A percentile compares a stretch with the other conserved stretches of the same genome.
phyloP scores from a whole-genome alignment of 2,329 filamentous ascomycete genomes.

The Sordariomycetes sp. region DNA sequence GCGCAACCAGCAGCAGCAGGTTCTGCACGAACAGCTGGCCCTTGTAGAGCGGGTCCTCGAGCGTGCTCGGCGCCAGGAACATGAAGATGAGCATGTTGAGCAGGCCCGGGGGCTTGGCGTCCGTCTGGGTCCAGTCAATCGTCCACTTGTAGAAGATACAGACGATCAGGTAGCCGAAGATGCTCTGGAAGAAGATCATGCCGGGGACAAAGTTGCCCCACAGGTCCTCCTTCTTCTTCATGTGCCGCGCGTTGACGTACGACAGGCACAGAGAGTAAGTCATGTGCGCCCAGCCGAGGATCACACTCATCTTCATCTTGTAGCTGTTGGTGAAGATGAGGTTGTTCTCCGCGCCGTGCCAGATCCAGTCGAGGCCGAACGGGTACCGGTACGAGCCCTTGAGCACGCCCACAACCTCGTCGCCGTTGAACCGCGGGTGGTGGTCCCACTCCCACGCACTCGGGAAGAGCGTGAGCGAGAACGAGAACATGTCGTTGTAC shows the following conservation, averaged over 20 bases:
- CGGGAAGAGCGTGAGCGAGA: slow-evolving; percentile 75
- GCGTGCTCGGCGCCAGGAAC: slow-evolving; percentile 77
- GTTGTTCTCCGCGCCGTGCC: slow-evolving; percentile 93
- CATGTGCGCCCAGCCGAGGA: slow-evolving; percentile 97
- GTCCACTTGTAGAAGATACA: slow-evolving; percentile 97
- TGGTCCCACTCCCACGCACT: slow-evolving; percentile 76
- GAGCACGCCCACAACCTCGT: slow-evolving; percentile 52
- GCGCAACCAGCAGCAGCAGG: slow-evolving; percentile 65
- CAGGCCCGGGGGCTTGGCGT: slow-evolving; percentile 65
- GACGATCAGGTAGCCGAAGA: slow-evolving; percentile 91
- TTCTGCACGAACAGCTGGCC: slow-evolving; percentile 69
- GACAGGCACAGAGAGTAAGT: slow-evolving; percentile 93
- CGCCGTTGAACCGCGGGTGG: slow-evolving; percentile 44
- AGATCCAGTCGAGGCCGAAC: slow-evolving; percentile 89
- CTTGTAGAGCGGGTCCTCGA: slow-evolving; percentile 61
- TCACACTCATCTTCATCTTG: slow-evolving; percentile 99
- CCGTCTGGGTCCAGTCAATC: slow-evolving; percentile 61
- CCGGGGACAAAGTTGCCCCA: slow-evolving; percentile 96
- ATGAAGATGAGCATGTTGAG: slow-evolving; percentile 99
- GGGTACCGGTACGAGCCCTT: slow-evolving; percentile 76
- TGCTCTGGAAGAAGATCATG: slow-evolving; percentile 99
- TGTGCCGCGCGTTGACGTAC: slow-evolving; percentile 86
- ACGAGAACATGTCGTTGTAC: slow-evolving; percentile 96
- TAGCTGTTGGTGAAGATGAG: slow-evolving; percentile 95
- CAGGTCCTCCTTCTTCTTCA: slow-evolving; percentile 89